Evolutionary conservation across 306 rosid genomes (phyloP).

Genomic region (Quercus rubra): DNA sequence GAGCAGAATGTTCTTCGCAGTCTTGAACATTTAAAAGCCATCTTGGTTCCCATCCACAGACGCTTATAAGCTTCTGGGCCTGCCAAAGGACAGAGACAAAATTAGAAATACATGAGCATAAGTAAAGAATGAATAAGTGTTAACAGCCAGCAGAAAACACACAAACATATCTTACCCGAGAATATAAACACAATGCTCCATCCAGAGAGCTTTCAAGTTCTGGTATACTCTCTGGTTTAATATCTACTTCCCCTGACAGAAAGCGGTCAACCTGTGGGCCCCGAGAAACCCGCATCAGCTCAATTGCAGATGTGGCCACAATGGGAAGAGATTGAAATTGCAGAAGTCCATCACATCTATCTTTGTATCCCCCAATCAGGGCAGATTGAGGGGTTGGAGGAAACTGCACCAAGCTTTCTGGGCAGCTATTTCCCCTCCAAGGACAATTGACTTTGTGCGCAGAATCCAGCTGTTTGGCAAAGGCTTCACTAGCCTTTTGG

Average conservation of each 20-base stretch:
- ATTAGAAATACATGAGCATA: slow-evolving; percentile 26
- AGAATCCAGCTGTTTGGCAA: slow-evolving; percentile 80
- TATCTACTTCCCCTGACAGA: slow-evolving; percentile 62
- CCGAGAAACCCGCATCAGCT: slow-evolving; percentile 65
- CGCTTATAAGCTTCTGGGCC: slow-evolving; percentile 96
- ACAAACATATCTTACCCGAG: slow-evolving; percentile 52
- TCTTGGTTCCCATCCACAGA: slow-evolving; percentile 99
- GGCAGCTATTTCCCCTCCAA: slow-evolving; percentile 97
- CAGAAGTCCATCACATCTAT: slow-evolving; percentile 93
- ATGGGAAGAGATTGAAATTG: slow-evolving; percentile 82
- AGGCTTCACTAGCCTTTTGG: slow-evolving; percentile 74
- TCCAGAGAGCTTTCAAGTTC: slow-evolving; percentile 79
- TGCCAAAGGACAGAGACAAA: slow-evolving; percentile 38
- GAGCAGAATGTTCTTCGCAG: slow-evolving; percentile 97
- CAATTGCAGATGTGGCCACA: slow-evolving; percentile 78
- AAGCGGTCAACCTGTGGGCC: slow-evolving; percentile 79
- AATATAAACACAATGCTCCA: slow-evolving; percentile 64
- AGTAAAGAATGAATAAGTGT: neutral
- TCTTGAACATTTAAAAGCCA: slow-evolving; percentile 93
- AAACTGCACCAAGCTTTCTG: slow-evolving; percentile 97
- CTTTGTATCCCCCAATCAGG: slow-evolving; percentile 89
- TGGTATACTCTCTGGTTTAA: slow-evolving; percentile 60
- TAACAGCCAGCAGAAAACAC: slow-evolving; percentile 1
- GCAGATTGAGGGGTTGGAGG: slow-evolving; percentile 94
- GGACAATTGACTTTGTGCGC: slow-evolving; percentile 81